Evolutionary conservation across 1,284 basidiomycete genomes (phyloP).

Genomic region (Moesziomyces globuligerus): DNA sequence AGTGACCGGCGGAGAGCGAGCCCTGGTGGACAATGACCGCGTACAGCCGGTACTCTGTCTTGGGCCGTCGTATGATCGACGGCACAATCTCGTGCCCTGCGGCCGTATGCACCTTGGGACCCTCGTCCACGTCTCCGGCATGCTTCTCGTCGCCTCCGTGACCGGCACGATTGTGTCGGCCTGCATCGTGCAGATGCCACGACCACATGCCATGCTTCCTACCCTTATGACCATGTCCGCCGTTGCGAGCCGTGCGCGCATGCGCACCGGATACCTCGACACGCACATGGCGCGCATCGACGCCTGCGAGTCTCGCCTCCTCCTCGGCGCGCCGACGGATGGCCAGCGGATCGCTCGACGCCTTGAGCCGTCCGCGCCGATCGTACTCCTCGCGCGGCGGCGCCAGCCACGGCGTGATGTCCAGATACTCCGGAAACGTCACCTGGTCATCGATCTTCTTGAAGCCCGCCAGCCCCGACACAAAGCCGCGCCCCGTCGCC

Average conservation of each 20-base stretch:
- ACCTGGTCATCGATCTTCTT: constrained; percentile 88
- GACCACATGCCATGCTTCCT: constrained; percentile 44
- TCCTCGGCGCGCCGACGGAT: constrained; percentile 55
- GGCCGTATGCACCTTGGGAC: constrained; percentile 30
- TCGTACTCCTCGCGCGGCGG: constrained; percentile 78
- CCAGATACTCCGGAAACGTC: constrained; percentile 84
- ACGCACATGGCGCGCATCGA: constrained; percentile 68
- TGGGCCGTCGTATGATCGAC: constrained; percentile 26
- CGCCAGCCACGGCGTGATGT: constrained; percentile 84
- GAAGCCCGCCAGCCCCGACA: constrained; percentile 69
- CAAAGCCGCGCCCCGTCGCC: constrained; percentile 64
- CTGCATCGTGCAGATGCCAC: constrained; percentile 35
- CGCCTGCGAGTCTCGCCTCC: constrained; percentile 58
- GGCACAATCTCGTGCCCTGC: constrained; percentile 36
- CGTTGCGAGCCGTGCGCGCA: constrained; percentile 10
- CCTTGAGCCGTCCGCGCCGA: constrained; percentile 69
- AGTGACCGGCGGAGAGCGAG: constrained; percentile 56
- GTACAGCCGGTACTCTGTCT: constrained; percentile 63
- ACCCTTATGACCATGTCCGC: constrained; percentile 22
- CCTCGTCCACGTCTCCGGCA: constrained; percentile 35
- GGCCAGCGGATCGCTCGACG: constrained; percentile 63
- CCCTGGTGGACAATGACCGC: constrained; percentile 83
- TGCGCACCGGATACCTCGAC: constrained; percentile 27
- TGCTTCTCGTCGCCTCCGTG: constrained; percentile 1
- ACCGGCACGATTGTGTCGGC: background rate